Conservation (phyloP, 805 yeast genomes). For the Alloascoidea hylecoeti region DNA sequence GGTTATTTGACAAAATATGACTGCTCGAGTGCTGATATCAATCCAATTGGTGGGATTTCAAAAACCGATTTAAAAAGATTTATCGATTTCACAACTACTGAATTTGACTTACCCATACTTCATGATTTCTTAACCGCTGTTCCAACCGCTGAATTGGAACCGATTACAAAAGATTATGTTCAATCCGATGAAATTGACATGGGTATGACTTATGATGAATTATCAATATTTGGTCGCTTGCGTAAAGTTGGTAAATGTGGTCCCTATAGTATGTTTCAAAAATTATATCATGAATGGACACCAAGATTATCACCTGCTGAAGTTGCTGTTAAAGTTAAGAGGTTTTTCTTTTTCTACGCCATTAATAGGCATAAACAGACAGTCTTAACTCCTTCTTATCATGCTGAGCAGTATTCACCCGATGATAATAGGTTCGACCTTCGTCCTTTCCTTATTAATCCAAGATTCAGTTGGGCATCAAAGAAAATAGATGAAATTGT, state of each 20-base stretch:
- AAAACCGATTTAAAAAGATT: constrained; percentile 84
- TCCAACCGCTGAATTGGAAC: constrained; percentile 97
- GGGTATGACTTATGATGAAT: constrained; percentile 97
- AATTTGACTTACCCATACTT: constrained; percentile 66
- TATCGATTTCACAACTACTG: constrained; percentile 60
- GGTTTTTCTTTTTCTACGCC: constrained; percentile 87
- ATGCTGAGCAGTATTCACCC: constrained; percentile 96
- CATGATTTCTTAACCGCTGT: constrained; percentile 75
- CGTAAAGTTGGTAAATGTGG: constrained; percentile 93
- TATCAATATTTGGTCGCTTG: constrained; percentile 79
- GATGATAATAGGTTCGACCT: constrained; percentile 95
- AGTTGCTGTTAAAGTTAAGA: constrained; percentile 84
- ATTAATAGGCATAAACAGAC: constrained; percentile 96
- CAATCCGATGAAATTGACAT: constrained; percentile 95
- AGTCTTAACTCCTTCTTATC: constrained; percentile 92
- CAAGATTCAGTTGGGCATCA: constrained; percentile 81
- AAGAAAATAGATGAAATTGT: constrained; percentile 77
- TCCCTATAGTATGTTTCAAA: constrained; percentile 88
- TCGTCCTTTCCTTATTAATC: constrained; percentile 89
- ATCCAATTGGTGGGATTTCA: constrained; percentile 98
- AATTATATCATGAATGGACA: constrained; percentile 85
- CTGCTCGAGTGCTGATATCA: constrained; percentile 93
- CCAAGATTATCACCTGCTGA: constrained; percentile 70
- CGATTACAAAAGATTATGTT: constrained; percentile 81
- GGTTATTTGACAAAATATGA: constrained; percentile 96